Base-by-base conservation (phyloP, 2,329 filamentous ascomycete genomes). In the Dactylonectria estremocensis region DNA sequence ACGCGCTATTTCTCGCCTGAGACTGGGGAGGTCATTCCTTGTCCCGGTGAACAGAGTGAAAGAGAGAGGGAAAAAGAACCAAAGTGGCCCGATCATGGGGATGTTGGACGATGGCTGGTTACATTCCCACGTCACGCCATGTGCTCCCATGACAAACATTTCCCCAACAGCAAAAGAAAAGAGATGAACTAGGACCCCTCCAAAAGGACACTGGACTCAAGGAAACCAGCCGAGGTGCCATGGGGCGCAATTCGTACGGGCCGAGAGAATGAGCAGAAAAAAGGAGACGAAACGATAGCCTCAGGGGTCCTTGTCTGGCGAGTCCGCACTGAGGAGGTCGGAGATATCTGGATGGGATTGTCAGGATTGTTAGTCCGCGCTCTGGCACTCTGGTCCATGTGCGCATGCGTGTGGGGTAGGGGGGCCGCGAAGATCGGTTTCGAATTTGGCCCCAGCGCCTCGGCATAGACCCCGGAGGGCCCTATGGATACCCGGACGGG, bases 351-450 rank as follows among this genome's bases (percentile, higher is more conserved):
- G 59, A 24, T 59, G 37, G 54, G 16, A n/a, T 16, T 56, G 37
- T 45, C 22, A 50, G 48, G n/a, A n/a, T 50, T n/a, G n/a, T n/a
- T n/a, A n/a, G n/a, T n/a, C n/a, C n/a, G n/a, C n/a, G n/a, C n/a
- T n/a, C n/a, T n/a, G n/a, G 24, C n/a, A n/a, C 18, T 28, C 48
- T 50, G 20, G 46, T 49, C 28, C 33, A 31, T 31, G 31, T 8
- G 37, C 24, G 35, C 22, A 18, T 56, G 54, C 40, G 54, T 64
- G 61, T 64, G 61, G 61, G 40, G 62, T 49, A 60, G 56, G 62
- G 56, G 62, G 48, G 56, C 62, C 56, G 40, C 48, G 62, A 65
- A 65, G 62, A 65, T 65, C 62, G 62, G 62, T 65, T 65, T 65
- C 62, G 49, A 60, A 18, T 55, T 60, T n/a, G 56, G 50, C 49